Base-by-base conservation (phyloP, 495 filamentous ascomycete genomes). In the Hypomontagnella submonticulosa region DNA sequence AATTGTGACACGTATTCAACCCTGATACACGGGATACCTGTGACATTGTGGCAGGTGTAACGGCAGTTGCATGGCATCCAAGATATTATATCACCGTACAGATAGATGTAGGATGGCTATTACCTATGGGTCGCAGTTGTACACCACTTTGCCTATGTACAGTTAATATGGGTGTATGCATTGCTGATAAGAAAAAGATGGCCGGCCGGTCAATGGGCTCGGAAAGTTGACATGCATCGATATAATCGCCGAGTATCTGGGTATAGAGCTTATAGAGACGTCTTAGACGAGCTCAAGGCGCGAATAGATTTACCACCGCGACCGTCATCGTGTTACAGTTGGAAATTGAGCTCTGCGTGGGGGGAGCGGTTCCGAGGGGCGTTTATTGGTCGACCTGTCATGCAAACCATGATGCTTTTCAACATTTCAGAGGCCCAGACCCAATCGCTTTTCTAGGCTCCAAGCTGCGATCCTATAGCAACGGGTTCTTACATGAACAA, bases 61-160 rank as follows among this genome's bases (percentile, higher is more conserved):
- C 64, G 53, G 58, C 53, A 67, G 52, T 67, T 57, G 56, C 64
- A 57, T 66, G 30, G 23, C 40, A 15, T 54, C 51, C 40, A 47
- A 13, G 50, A 51, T 19, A 47, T 60, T 63, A 62, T 68, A 49
- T 63, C 65, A 68, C 55, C 37, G 27, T 55, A 63, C 65, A 51
- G 49, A 12, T 5, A 50, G 51, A 18, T 48, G 23, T 41, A 47
- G 18, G 10, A 16, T 41, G n/a, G 0, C 13, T 59, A 46, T 58
- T 63, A 32, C 42, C 53, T 36, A 23, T 2, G 23, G 30, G 49
- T 42, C 6, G 49, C 33, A 58, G 19, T 41, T 38, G n/a, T 38
- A 43, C 49, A 46, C 51, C 43, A 61, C 43, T 27, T 27, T 27
- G 23, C 38, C 4, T 32, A 38, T 20, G 10, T 4, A 49, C 33